Evolutionary conservation across 176 grass and related monocot species (phyloP), one percentile per base, ranked within the genome.

Genomic region (Oryza australiensis): DNA sequence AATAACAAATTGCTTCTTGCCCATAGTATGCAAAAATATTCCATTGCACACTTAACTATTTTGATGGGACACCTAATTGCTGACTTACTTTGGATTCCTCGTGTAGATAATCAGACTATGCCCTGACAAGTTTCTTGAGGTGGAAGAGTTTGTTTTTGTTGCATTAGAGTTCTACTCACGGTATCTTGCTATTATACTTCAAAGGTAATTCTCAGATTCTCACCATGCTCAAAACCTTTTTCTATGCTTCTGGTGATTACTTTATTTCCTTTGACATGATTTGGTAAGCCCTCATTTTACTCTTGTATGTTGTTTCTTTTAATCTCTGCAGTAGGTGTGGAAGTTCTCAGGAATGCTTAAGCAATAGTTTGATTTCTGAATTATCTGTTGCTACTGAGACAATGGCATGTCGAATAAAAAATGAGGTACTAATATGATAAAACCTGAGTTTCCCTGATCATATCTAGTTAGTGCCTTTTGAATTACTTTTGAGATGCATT

Each of bases 81-180:
- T 69, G 26, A 18, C 76, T 84, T 80, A 84, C 57, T 78, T 37
- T 40, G 81, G 27, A 74, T 79, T 86, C 59, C 29, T 88, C 33
- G 10, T 82, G 82, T 83, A 98, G 96, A 87, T 98, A 80, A 84
- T 93, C 40, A 84, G 90, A 80, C 48, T 83, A 7, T 98, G 93
- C 76, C 96, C 96, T 76, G 89, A 95, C 74, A 86, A 66, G 23
- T 95, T 88, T 75, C 88, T 93, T 91, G 87, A 93, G 81, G 75
- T 82, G n/a, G 90, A 95, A 42, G 68, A 73, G n/a, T 98, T 98
- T 33, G 65, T 85, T 75, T 71, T 84, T 79, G 62, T 82, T 89
- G 80, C 85, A 77, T 88, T 89, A 74, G 90, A 93, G 84, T 81
- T 98, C 29, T 88, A 70, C 77, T 84, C 93, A 88, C 79, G 59